phyloP scores from a whole-genome alignment of 2,329 filamentous ascomycete genomes.

The Talaromyces piceae region DNA sequence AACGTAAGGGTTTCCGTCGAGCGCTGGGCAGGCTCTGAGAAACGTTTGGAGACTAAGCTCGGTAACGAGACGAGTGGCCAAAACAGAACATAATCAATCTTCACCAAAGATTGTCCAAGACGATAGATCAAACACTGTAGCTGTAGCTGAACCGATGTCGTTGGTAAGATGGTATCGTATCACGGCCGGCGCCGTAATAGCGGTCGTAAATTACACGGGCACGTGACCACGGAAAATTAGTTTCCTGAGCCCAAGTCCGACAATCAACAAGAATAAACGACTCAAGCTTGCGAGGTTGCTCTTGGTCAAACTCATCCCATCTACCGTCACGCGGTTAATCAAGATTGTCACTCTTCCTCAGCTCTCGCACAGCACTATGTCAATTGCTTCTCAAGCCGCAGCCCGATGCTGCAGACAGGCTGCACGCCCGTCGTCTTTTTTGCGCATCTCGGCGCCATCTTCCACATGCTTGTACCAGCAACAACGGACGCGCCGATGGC shows the following conservation, averaged over 20 bases:
- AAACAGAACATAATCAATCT: too few species aligned
- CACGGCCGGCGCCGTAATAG: neutral
- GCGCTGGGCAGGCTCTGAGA: too few species aligned
- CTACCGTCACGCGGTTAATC: too few species aligned
- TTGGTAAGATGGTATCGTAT: neutral
- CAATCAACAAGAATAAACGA: constrained; percentile 6
- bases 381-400: constrained; percentile 33
- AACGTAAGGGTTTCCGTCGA: neutral
- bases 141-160: too few species aligned
- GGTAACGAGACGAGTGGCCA: too few species aligned
- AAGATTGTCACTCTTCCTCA: constrained; percentile 1
- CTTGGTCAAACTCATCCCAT: neutral
- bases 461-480: constrained; percentile 29
- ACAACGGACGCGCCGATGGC: constrained; percentile 61
- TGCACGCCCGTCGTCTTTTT: constrained; percentile 32
- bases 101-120: too few species aligned
- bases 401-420: constrained; percentile 38
- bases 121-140: too few species aligned
- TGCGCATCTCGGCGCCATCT: constrained; percentile 28
- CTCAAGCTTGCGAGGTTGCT: neutral
- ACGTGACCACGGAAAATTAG: constrained; percentile 13
- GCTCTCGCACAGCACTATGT: constrained; percentile 24
- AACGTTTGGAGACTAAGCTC: too few species aligned
- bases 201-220: neutral
- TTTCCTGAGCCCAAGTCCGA: constrained; percentile 9